These are phyloP conservation scores for Glonium stellatum DNA, from an alignment of 495 filamentous ascomycete species.

Conservation along the genomic window DNA sequence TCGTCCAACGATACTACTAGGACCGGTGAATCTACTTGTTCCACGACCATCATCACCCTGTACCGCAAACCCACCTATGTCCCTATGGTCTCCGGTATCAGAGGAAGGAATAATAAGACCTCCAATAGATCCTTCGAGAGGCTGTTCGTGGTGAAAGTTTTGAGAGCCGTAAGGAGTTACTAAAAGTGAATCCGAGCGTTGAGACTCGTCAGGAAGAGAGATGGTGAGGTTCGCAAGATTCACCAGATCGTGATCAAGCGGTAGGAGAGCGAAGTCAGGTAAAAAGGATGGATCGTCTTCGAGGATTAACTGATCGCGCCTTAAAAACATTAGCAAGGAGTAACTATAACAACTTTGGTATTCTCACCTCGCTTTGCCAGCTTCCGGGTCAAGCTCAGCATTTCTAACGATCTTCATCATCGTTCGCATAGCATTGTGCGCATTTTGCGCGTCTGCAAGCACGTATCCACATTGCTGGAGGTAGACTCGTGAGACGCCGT, in stretches of 20 bases:
- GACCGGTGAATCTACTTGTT: conserved; percentile 14
- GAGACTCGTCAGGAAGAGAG: conserved; percentile 33
- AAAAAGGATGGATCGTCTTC: conserved; percentile 83
- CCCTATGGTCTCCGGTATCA: conserved; percentile 24
- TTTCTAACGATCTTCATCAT: conserved; percentile 52
- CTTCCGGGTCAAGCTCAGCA: conserved; percentile 59
- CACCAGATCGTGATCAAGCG: conserved; percentile 38
- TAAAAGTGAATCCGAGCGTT: conserved; percentile 31
- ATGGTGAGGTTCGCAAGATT: conserved; percentile 49
- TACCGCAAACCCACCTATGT: conserved; percentile 34
- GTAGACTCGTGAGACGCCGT: conserved; percentile 78
- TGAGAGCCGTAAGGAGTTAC: conserved; percentile 23
- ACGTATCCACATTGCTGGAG: conserved; percentile 81
- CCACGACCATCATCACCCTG: conserved; percentile 32
- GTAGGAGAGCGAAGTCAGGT: conserved; percentile 48
- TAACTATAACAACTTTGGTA: background rate
- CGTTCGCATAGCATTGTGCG: conserved; percentile 62
- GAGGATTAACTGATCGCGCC: conserved; percentile 71
- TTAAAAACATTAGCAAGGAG: conserved; percentile 34
- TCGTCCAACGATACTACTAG: conserved; percentile 8
- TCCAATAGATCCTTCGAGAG: conserved; percentile 22
- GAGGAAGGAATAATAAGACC: conserved; percentile 30
- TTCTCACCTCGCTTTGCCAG: conserved; percentile 64
- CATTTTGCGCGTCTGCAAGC: conserved; percentile 68
- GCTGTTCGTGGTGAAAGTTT: conserved; percentile 3